Evolutionary conservation across 2,329 filamentous ascomycete genomes (phyloP).

Genomic region (Didymella exigua): DNA sequence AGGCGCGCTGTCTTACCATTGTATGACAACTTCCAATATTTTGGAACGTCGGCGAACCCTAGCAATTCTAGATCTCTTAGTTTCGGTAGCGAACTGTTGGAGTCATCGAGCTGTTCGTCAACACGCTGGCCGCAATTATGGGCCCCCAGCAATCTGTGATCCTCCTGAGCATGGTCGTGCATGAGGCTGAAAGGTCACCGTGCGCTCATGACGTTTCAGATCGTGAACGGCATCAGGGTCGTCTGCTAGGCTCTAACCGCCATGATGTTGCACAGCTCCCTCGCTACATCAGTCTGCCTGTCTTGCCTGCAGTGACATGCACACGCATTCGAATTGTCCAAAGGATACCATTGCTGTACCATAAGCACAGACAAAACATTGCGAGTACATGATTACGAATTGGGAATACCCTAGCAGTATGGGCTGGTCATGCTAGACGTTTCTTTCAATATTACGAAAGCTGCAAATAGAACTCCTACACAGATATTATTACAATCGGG

Average conservation of each 20-base stretch:
- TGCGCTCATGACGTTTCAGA: constrained; percentile 4
- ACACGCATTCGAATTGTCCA: background rate
- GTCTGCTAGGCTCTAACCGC: constrained; percentile 5
- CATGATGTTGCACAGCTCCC: background rate
- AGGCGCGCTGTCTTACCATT: constrained; percentile 8
- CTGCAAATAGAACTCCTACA: no score
- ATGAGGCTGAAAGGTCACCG: background rate
- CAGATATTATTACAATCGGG: no score
- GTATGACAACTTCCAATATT: constrained; percentile 7
- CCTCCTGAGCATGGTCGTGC: constrained; percentile 1
- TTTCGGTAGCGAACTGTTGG: background rate
- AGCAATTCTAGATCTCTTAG: background rate
- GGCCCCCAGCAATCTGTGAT: background rate
- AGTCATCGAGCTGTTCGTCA: constrained; percentile 21
- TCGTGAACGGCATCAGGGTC: constrained; percentile 14
- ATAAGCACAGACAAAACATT: no score
- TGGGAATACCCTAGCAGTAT: no score
- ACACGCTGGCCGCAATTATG: constrained; percentile 2
- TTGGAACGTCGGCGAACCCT: constrained; percentile 5
- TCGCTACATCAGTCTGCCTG: background rate
- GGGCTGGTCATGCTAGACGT: no score
- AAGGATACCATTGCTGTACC: background rate
- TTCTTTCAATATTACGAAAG: no score
- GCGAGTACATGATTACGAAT: background rate
- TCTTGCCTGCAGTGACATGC: background rate